A percentile compares a stretch with the other conserved stretches of the same genome.
phyloP scores from a whole-genome alignment of 2,329 filamentous ascomycete genomes.

The Calonectria hongkongensis region DNA sequence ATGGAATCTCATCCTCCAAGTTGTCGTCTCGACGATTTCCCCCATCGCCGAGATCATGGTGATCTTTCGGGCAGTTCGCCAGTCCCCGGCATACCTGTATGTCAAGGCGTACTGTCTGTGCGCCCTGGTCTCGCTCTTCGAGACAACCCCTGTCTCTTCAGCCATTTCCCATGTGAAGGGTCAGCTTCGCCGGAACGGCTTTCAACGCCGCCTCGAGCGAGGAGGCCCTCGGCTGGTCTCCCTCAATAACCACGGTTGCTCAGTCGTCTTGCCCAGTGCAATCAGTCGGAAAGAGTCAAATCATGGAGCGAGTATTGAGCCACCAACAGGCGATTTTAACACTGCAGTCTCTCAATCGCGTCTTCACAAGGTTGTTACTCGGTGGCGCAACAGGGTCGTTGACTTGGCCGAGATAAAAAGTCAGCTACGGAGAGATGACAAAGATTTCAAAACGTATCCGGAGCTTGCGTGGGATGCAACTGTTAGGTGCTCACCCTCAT shows the following conservation, averaged over 20 bases:
- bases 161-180: constrained; percentile 30
- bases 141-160: constrained; percentile 49
- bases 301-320: not conserved
- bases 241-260: not conserved
- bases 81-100: constrained; percentile 52
- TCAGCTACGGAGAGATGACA: constrained; percentile 37
- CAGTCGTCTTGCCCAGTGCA: not conserved
- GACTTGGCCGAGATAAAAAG: constrained; percentile 46
- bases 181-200: constrained; percentile 26
- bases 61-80: constrained; percentile 46
- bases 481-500: constrained; percentile 40
- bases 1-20: not conserved
- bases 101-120: constrained; percentile 51
- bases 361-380: not conserved
- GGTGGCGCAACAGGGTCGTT: constrained; percentile 46
- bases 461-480: constrained; percentile 49
- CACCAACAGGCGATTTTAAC: no score
- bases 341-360: not conserved
- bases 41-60: constrained; percentile 45
- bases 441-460: constrained; percentile 42
- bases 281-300: not conserved
- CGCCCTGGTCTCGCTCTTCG: constrained; percentile 47
- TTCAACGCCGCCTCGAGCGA: not conserved
- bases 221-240: constrained; percentile 8
- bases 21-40: no score